Evolutionary conservation across 148 eudicot genomes (phyloP), one percentile per base, ranked within the genome.

Genomic region (Silene uniflora): DNA sequence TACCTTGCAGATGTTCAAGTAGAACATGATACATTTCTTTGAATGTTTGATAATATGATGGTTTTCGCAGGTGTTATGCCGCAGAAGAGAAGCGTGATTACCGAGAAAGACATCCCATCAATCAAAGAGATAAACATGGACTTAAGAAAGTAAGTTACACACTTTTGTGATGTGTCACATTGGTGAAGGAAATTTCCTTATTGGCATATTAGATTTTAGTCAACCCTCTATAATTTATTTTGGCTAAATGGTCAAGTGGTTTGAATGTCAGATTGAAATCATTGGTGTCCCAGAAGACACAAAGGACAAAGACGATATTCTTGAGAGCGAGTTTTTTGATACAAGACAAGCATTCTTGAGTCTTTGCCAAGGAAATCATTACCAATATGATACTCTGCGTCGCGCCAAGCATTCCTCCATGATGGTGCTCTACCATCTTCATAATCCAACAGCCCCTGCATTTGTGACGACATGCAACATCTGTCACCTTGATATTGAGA

Each of bases 341-440:
- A 96, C 99, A 12, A 85, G 98, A 46, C 98, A 92, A 78, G 95
- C 97, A 73, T 96, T 92, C 79, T 86, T 96, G 69, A 92, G 98
- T 80, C 98, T 96, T 76, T 96, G 99, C 84, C 99, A 92, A 76
- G 99, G 99, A 72, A 96, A 92, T 75, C 98, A 96, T 79, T 96
- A 96, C 67, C 99, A 96, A 73, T 96, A 92, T 83, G 98, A 96
- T 82, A 96, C 99, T 62, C 89, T 96, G 13, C 97, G 99, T 8
- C 94, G 99, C 74, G 99, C 98, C 74, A 96, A 96, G 79, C 99
- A 96, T 86, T 96, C 99, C 25, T 96, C 99, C 49, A 92, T 96
- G 98, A 96, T 96, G 99, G 92, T 96, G 75, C 93, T 96, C 55
- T 96, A 96, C 83, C 99, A 96, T 83, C 97, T 96, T 58, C 99